A percentile compares a stretch with the other conserved stretches of the same genome.
These are phyloP conservation scores for Podaxis sp. DNA, from an alignment of 768 basidiomycete genomes.

Conservation along the genomic window DNA sequence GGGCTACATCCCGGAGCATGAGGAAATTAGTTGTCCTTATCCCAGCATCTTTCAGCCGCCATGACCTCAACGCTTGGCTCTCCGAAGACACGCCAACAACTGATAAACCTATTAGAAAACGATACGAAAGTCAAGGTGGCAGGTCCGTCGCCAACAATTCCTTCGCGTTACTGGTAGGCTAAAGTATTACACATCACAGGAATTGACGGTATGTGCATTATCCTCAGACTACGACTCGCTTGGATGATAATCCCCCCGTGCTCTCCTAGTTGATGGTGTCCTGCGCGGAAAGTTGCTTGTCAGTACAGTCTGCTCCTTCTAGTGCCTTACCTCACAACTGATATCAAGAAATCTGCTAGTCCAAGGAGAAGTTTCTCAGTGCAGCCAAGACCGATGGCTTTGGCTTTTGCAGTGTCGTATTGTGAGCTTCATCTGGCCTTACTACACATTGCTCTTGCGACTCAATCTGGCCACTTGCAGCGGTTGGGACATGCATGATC, in stretches of 20 bases:
- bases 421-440: constrained; percentile 42
- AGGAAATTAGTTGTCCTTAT: background rate
- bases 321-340: constrained; percentile 4
- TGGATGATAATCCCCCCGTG: background rate
- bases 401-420: constrained; percentile 91
- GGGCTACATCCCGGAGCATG: background rate
- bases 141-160: constrained; percentile 43
- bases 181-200: constrained; percentile 21
- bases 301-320: constrained; percentile 12
- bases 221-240: background rate
- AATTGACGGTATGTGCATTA: constrained; percentile 54
- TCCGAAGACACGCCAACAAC: constrained; percentile 45
- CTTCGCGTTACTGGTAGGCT: background rate
- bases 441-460: background rate
- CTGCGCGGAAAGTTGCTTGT: constrained; percentile 95
- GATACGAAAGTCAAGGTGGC: constrained; percentile 93
- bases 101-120: constrained; percentile 45
- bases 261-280: constrained; percentile 77
- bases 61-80: constrained; percentile 17
- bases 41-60: background rate
- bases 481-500: constrained; percentile 92
- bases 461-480: constrained; percentile 27
- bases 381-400: constrained; percentile 80
- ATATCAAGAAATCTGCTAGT: constrained; percentile 40
- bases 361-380: constrained; percentile 85